phyloP scores from a whole-genome alignment of 1,139 yeast species.

The Kodamaea suecica region DNA sequence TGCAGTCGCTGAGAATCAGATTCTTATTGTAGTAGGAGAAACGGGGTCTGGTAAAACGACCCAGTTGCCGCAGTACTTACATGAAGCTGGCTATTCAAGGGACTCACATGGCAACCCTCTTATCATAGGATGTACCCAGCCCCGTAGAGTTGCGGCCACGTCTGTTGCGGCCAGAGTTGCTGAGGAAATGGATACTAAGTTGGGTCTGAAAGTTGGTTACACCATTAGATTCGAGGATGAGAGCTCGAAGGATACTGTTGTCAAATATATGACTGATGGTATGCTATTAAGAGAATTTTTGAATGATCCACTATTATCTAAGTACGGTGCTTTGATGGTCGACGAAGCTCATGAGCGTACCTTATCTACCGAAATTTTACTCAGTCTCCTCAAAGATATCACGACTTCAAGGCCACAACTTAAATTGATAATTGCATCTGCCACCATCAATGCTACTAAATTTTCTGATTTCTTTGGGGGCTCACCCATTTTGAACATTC shows the following conservation, averaged over 20 bases:
- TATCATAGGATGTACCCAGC: constrained; percentile 89
- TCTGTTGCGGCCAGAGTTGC: constrained; percentile 92
- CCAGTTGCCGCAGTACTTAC: constrained; percentile 84
- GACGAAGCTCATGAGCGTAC: constrained; percentile 98
- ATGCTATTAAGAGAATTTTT: constrained; percentile 84
- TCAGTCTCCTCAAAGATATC: constrained; percentile 78
- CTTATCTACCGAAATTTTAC: constrained; percentile 81
- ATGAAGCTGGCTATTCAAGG: constrained; percentile 73
- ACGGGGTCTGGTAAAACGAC: constrained; percentile 98
- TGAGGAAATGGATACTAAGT: constrained; percentile 67
- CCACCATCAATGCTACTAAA: constrained; percentile 87
- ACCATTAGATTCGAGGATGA: constrained; percentile 82
- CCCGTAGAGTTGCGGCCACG: constrained; percentile 93
- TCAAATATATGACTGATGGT: constrained; percentile 94
- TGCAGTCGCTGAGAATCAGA: constrained; percentile 63
- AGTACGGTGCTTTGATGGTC: constrained; percentile 81
- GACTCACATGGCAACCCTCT: constrained; percentile 29
- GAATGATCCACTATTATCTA: constrained; percentile 64
- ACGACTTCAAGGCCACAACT: constrained; percentile 62
- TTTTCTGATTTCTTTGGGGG: constrained; percentile 74
- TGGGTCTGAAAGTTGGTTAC: constrained; percentile 87
- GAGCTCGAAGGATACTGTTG: constrained; percentile 57
- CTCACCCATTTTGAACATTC: constrained; percentile 84
- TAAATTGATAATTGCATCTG: constrained; percentile 80
- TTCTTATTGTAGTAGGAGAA: constrained; percentile 88